Percentiles rank a stretch among this genome's conserved stretches.
Evolutionary conservation across 2,329 filamentous ascomycete genomes (phyloP).

Genomic region (Lachnellula subtilissima): DNA sequence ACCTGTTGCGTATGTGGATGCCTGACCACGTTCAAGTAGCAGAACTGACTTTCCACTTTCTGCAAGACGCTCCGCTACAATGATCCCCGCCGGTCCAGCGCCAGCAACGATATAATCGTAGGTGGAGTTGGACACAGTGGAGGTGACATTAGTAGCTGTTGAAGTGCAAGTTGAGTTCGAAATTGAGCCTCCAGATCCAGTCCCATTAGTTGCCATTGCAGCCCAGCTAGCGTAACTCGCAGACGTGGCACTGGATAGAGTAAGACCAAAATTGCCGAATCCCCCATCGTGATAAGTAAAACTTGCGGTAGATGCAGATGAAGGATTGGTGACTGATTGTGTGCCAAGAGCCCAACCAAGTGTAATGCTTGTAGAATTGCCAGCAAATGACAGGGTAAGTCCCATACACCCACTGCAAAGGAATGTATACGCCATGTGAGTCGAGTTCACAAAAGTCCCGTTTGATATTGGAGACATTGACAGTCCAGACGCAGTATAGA

Average conservation of each 20-base stretch:
- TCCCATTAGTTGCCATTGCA: constrained; percentile 10
- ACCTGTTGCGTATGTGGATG: constrained; percentile 17
- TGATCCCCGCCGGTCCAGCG: constrained; percentile 57
- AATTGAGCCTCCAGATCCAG: neutral
- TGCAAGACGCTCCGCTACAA: constrained; percentile 46
- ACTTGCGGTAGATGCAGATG: constrained; percentile 11
- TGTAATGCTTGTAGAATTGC: constrained; percentile 26
- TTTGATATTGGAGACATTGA: constrained; percentile 43
- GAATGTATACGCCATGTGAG: constrained; percentile 50
- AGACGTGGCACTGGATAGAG: constrained; percentile 10
- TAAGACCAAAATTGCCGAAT: constrained; percentile 16
- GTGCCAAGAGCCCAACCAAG: constrained; percentile 15
- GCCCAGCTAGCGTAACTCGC: constrained; percentile 16
- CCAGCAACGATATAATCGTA: constrained; percentile 64
- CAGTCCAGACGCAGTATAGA: constrained; percentile 38
- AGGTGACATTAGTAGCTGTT: constrained; percentile 7
- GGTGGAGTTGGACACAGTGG: constrained; percentile 24
- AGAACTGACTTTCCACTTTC: constrained; percentile 43
- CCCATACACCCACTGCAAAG: constrained; percentile 43
- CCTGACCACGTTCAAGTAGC: constrained; percentile 31
- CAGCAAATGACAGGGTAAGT: constrained; percentile 32
- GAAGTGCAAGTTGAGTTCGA: constrained; percentile 13
- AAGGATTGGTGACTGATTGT: constrained; percentile 8
- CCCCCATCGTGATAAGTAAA: constrained; percentile 18
- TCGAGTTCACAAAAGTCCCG: constrained; percentile 48